phyloP scores from a whole-genome alignment of 2,329 filamentous ascomycete genomes.

The Colletotrichum siamense region DNA sequence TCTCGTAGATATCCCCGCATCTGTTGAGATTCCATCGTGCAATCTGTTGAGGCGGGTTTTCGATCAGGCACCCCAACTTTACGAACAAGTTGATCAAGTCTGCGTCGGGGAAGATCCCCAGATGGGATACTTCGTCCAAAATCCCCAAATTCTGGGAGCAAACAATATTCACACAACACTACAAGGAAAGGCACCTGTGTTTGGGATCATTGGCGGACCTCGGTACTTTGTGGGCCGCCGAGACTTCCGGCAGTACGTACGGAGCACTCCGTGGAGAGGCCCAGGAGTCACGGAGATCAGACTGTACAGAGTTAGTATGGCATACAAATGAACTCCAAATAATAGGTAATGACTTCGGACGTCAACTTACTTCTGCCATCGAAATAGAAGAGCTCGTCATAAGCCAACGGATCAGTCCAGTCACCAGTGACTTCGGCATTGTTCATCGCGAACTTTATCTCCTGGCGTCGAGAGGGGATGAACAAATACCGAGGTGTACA shows the following conservation, averaged over 20 bases:
- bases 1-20: not conserved
- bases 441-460: not conserved
- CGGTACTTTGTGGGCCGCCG: not conserved
- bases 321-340: fast-evolving
- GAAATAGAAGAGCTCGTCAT: not conserved
- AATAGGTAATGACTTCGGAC: not conserved
- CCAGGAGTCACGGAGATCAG: not conserved
- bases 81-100: not conserved
- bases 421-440: not conserved
- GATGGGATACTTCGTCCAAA: not conserved
- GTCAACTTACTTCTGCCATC: fast-evolving
- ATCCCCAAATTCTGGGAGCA: not conserved
- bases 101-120: not conserved
- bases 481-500: not conserved
- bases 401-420: not conserved
- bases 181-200: too few relatives aligned
- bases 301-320: not conserved
- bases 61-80: not conserved
- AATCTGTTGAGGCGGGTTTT: not conserved
- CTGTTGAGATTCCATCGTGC: not conserved
- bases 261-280: not conserved
- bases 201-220: not conserved
- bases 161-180: not conserved
- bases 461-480: not conserved
- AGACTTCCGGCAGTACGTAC: not conserved